Evolutionary conservation across 2,329 filamentous ascomycete species (phyloP).

Genomic region (Paraphaeosphaeria sporulosa): DNA sequence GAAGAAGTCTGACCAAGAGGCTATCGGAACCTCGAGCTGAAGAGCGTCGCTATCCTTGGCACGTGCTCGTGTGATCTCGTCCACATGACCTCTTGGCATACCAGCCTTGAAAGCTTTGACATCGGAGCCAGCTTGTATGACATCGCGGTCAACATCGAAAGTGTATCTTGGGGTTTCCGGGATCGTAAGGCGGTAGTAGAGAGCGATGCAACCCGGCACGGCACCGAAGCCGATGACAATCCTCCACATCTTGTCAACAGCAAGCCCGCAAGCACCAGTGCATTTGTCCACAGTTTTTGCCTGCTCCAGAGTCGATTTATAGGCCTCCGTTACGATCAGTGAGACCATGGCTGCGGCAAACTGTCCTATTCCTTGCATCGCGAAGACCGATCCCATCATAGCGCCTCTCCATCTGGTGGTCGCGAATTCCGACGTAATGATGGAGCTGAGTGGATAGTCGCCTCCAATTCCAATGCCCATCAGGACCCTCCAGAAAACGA

Average conservation of each 20-base stretch:
- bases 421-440: slow-evolving; percentile 88
- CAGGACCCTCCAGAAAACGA: slow-evolving; percentile 50
- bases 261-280: slow-evolving; percentile 68
- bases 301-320: slow-evolving; percentile 68
- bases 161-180: slow-evolving; percentile 89
- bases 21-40: slow-evolving; percentile 69
- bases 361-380: slow-evolving; percentile 86
- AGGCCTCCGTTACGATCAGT: slow-evolving; percentile 74
- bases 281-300: slow-evolving; percentile 65
- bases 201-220: slow-evolving; percentile 78
- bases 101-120: slow-evolving; percentile 74
- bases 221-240: slow-evolving; percentile 81
- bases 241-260: slow-evolving; percentile 89
- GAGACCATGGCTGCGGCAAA: slow-evolving; percentile 78
- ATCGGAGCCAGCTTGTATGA: slow-evolving; percentile 75
- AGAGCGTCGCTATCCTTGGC: slow-evolving; percentile 61
- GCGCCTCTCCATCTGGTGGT: slow-evolving; percentile 85
- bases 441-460: slow-evolving; percentile 73
- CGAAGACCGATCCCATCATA: slow-evolving; percentile 88
- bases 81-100: slow-evolving; percentile 65
- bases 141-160: slow-evolving; percentile 79
- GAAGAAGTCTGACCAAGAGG: slow-evolving; percentile 74
- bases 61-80: slow-evolving; percentile 69
- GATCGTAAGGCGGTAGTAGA: slow-evolving; percentile 87
- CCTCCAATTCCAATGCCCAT: slow-evolving; percentile 47